These are phyloP conservation scores for Rhizopogon vinicolor DNA, from an alignment of 768 basidiomycete species.

Conservation along the genomic window DNA sequence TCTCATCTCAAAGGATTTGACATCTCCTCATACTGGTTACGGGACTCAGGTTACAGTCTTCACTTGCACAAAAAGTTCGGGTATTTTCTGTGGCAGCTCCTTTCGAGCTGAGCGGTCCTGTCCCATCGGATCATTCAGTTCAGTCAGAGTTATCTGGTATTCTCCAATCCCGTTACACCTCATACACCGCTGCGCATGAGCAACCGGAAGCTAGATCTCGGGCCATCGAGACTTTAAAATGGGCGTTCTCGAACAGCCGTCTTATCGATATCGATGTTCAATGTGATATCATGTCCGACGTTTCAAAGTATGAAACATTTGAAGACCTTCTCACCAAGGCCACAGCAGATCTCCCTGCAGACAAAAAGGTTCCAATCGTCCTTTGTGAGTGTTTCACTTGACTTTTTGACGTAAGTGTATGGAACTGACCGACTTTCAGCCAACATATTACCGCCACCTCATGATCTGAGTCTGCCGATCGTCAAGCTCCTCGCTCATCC, in stretches of 20 bases:
- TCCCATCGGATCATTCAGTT: conserved; percentile 33
- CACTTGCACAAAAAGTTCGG: background rate
- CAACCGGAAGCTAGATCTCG: conserved; percentile 36
- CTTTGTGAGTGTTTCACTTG: conserved; percentile 46
- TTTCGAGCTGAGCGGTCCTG: conserved; percentile 49
- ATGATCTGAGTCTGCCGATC: conserved; percentile 64
- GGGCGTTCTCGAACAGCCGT: conserved; percentile 60
- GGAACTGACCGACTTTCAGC: conserved; percentile 37
- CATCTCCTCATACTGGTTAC: background rate
- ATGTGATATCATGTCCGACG: conserved; percentile 43
- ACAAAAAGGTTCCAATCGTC: conserved; percentile 48
- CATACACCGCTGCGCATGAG: conserved; percentile 45
- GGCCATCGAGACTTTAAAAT: conserved; percentile 51
- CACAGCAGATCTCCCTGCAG: conserved; percentile 32
- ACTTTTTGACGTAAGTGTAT: background rate
- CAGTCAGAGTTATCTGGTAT: conserved; percentile 30
- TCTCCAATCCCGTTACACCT: conserved; percentile 51
- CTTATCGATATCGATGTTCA: conserved; percentile 71
- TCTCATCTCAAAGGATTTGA: background rate
- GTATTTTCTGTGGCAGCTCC: conserved; percentile 54
- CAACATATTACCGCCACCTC: conserved; percentile 76
- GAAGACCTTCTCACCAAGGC: conserved; percentile 71
- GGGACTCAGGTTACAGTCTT: conserved; percentile 6
- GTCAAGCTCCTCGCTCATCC: conserved; percentile 79
- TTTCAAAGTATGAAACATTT: conserved; percentile 57